Evolutionary conservation across 768 basidiomycete genomes (phyloP), one percentile per base, ranked within the genome.

Genomic region (Phlebiopsis flavidoalba): DNA sequence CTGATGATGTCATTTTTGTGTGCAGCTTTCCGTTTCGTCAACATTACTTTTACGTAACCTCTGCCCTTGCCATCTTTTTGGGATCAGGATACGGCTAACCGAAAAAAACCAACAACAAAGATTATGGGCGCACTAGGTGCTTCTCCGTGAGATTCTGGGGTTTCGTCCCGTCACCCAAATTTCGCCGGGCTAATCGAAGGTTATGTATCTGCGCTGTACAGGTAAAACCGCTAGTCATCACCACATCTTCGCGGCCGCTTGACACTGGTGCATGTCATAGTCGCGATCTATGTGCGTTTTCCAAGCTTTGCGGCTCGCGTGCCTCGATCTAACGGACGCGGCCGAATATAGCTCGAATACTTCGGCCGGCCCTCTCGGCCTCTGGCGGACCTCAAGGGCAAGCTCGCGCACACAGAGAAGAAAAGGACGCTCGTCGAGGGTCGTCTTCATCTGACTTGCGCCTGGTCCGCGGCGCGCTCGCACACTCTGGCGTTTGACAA

Each of bases 401-500:
- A 95, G 73, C 82, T 95, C 40, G 84, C 89, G 2, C 88, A 95
- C 69, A 95, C n/a, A n/a, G n/a, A n/a, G n/a, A n/a, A n/a, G n/a
- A n/a, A n/a, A n/a, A n/a, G n/a, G n/a, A n/a, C 93, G 7, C 82
- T 95, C 35, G 81, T 86, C 50, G 95, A 96, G 77, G n/a, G 89
- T 94, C 49, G 78, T 93, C 58, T 94, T 93, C 71, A 93, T 94
- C 66, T 95, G n/a, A n/a, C n/a, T n/a, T n/a, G 93, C 73, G 84
- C 89, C n/a, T 96, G 93, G 93, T 93, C 91, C 60, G 90, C 92
- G n/a, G n/a, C 35, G 87, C 89, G 15, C 80, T 95, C 57, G 91
- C 92, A 17, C 86, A 17, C 86, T 95, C 57, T 86, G n/a, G n/a
- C 84, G 63, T 93, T 95, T 74, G 92, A 95, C 79, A 93, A 96